Evolutionary conservation across 345 rosid genomes (phyloP), one percentile per base, ranked within the genome.

Genomic region (Sisymbrium altissimum): DNA sequence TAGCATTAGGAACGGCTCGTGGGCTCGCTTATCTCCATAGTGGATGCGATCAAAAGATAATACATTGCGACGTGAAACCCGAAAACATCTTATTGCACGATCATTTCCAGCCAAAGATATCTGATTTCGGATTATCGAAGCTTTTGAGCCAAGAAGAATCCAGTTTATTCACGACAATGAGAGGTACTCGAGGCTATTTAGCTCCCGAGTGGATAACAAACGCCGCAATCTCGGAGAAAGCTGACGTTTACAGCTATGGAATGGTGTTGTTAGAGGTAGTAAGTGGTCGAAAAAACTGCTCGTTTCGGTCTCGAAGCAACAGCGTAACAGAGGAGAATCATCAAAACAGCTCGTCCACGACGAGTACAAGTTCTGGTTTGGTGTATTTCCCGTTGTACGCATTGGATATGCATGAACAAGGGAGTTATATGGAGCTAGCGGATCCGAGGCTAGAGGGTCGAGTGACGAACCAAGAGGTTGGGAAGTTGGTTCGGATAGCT

Each of bases 181-280:
- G 96, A 83, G 96, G 96, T 54, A 87, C 96, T n/a, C 89, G 91
- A 27, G 96, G 96, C 62, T 89, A 89, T 53, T 84, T 89, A 61
- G 96, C 96, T 38, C 96, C 96, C 0, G 96, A 89, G 78, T 89
- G 96, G 96, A 86, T 89, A 12, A 89, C 94, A 0, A 89, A 82
- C 81, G 64, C 92, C 4, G 92, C 92, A 0, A 89, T 89, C 43
- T 85, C 94, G 0, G 93, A 88, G 73, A 92, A 92, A 80, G 86
- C 87, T 5, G 96, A 92, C 72, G 90, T 92, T 23, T 92, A 92
- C 66, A 89, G 97, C 73, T 92, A 82, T 18, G 97, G 97, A 39
- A 86, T 89, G 88, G 97, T 92, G 45, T 73, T 92, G 54, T 85
- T 92, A 60, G 94, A 88, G 79, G 63, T 92, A 65, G 86, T 92